Evolutionary conservation across 2,329 filamentous ascomycete species (phyloP), one percentile per base, ranked within the genome.

Genomic region (Aspergillus sp.): DNA sequence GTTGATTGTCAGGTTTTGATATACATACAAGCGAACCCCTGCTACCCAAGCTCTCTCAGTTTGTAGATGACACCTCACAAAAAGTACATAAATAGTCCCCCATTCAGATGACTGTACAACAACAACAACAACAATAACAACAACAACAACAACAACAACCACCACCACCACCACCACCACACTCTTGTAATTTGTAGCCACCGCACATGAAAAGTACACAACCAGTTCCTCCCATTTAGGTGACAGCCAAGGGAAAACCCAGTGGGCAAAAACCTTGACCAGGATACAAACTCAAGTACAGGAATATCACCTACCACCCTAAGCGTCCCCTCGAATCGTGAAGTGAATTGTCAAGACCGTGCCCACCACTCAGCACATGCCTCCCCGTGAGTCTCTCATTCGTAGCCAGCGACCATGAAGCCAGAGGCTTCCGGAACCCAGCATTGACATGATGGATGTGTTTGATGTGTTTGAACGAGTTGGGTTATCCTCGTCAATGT

Each of bases 251-350:
- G 64, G 59, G 45, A 63, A 66, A 62, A 55, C 58, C 57, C 50
- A 19, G 31, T 41, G 37, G 63, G 57, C 46, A 58, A 62, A 65
- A 65, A 58, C 63, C 63, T 59, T 59, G 62, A 47, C 56, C 60
- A 49, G 58, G 61, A 59, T 55, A 57, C 49, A 57, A 40, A 4
- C 33, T 21, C 23, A 46, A 8, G 45, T 52, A 45, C 25, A 43
- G 35, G 19, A 21, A 25, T 3, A 31, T 19, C 21, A 37, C 43
- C 43, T 39, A 23, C 14, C 15, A 25, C 6, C 23, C 15, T n/a
- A 11, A 17, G 19, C 27, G 6, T 33, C 3, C 25, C 25, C 45
- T 14, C 35, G 35, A 1, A 37, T n/a, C 14, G 35, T n/a, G 8
- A 37, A n/a, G 14, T n/a, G 35, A 15, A 9, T 37, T 37, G 35